These are phyloP conservation scores for Chytriomyces confervae DNA, from an alignment of 192 early-diverging fungal species.

Conservation along the genomic window DNA sequence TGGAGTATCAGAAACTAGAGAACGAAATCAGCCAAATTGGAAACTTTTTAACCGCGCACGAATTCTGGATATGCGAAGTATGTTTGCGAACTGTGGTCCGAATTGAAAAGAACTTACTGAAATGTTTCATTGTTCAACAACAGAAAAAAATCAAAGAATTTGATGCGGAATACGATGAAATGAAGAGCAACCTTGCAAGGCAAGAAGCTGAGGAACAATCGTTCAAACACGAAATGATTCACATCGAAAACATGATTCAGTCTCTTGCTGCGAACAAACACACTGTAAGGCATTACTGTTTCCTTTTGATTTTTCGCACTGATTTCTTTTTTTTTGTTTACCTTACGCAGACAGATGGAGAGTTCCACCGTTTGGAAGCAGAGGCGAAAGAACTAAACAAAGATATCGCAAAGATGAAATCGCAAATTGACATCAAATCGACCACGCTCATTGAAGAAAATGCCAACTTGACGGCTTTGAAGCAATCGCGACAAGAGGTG, in stretches of 20 bases:
- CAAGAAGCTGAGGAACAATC: conserved; percentile 58
- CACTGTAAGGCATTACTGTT: conserved; percentile 13
- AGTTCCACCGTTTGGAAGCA: conserved; percentile 73
- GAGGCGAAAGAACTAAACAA: conserved; percentile 77
- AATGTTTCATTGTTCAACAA: background rate
- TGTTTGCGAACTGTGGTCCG: background rate
- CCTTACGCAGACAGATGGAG: conserved; percentile 43
- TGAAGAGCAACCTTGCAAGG: conserved; percentile 44
- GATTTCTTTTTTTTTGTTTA: conserved; percentile 1
- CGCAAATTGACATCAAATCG: conserved; percentile 83
- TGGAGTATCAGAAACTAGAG: conserved; percentile 94
- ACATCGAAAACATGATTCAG: conserved; percentile 66
- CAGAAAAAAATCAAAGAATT: conserved; percentile 48
- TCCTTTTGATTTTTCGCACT: background rate
- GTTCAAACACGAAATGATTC: conserved; percentile 66
- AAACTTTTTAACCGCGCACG: conserved; percentile 83
- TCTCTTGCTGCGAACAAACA: conserved; percentile 48
- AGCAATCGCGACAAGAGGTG: conserved; percentile 18
- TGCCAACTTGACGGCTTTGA: background rate
- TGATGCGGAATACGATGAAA: conserved; percentile 44
- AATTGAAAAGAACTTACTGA: background rate
- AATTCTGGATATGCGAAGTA: conserved; percentile 73
- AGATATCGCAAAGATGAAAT: conserved; percentile 80
- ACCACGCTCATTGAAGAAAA: conserved; percentile 79
- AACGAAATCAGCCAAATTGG: conserved; percentile 84